Evolutionary conservation across 2,329 filamentous ascomycete species (phyloP).

Genomic region (Penicillium polonicum): DNA sequence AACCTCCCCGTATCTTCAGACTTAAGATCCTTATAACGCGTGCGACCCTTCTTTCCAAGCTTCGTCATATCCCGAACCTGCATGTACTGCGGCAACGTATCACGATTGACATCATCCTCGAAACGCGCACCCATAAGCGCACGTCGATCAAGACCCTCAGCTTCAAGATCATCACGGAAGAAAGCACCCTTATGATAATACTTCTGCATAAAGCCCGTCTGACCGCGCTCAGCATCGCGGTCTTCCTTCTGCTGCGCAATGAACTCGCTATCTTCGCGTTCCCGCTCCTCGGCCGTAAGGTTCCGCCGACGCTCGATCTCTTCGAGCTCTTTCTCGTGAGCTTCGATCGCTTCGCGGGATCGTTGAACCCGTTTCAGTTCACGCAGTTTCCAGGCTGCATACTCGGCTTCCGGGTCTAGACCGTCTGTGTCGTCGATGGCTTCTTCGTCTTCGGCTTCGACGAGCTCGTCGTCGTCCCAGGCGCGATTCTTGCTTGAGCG

Average conservation of each 20-base stretch:
- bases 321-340: constrained; percentile 77
- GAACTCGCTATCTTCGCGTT: constrained; percentile 77
- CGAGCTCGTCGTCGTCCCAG: constrained; percentile 72
- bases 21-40: constrained; percentile 84
- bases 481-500: constrained; percentile 74
- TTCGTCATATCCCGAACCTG: constrained; percentile 93
- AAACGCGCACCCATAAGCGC: constrained; percentile 85
- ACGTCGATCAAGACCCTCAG: constrained; percentile 71
- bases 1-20: constrained; percentile 88
- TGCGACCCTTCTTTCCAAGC: constrained; percentile 85
- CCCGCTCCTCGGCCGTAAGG: constrained; percentile 80
- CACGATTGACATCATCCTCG: constrained; percentile 80
- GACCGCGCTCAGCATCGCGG: constrained; percentile 68
- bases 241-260: constrained; percentile 77
- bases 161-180: constrained; percentile 77
- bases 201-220: constrained; percentile 88
- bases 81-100: constrained; percentile 84
- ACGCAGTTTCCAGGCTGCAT: constrained; percentile 88
- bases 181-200: constrained; percentile 98
- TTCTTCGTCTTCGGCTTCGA: constrained; percentile 64
- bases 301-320: constrained; percentile 86
- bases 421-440: constrained; percentile 89
- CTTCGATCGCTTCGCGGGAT: constrained; percentile 79
- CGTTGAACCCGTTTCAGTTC: constrained; percentile 87
- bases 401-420: constrained; percentile 80